phyloP scores from a whole-genome alignment of 2,329 filamentous ascomycete species.

The Exophiala bonariae region DNA sequence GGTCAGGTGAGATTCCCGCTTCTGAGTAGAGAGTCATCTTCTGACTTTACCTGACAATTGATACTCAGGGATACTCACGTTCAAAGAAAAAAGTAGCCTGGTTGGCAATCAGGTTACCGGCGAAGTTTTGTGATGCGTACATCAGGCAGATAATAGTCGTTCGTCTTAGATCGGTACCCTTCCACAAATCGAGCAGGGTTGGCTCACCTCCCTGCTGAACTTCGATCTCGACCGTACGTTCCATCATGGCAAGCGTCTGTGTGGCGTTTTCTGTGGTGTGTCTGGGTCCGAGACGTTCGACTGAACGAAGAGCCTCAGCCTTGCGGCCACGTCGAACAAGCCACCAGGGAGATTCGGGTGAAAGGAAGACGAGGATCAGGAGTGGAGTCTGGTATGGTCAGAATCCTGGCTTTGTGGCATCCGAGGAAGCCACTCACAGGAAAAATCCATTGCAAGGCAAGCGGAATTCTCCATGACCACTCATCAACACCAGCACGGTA shows the following conservation, averaged over 20 bases:
- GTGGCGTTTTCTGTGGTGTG: constrained; percentile 21
- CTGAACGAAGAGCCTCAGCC: constrained; percentile 44
- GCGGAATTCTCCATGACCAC: constrained; percentile 32
- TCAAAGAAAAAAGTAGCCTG: constrained; percentile 62
- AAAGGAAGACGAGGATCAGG: constrained; percentile 51
- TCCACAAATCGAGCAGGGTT: constrained; percentile 31
- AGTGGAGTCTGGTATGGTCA: constrained; percentile 44
- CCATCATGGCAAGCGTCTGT: constrained; percentile 33
- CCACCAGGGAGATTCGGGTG: too few relatives aligned
- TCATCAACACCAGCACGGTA: constrained; percentile 43
- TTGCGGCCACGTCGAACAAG: constrained; percentile 47
- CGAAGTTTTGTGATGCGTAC: constrained; percentile 46
- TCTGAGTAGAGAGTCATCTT: constrained; percentile 25
- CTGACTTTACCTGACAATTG: not conserved
- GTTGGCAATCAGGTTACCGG: constrained; percentile 63
- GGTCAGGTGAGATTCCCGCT: constrained; percentile 30
- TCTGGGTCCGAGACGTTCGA: constrained; percentile 48
- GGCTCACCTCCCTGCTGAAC: constrained; percentile 26
- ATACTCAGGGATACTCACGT: constrained; percentile 8
- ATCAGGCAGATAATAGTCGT: constrained; percentile 33
- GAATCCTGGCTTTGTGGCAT: not conserved
- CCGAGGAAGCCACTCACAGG: constrained; percentile 34
- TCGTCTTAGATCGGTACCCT: constrained; percentile 32
- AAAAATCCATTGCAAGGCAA: constrained; percentile 60
- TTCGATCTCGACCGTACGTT: constrained; percentile 35